Base-by-base conservation (phyloP, 805 yeast species). In the Schwanniomyces occidentalis region DNA sequence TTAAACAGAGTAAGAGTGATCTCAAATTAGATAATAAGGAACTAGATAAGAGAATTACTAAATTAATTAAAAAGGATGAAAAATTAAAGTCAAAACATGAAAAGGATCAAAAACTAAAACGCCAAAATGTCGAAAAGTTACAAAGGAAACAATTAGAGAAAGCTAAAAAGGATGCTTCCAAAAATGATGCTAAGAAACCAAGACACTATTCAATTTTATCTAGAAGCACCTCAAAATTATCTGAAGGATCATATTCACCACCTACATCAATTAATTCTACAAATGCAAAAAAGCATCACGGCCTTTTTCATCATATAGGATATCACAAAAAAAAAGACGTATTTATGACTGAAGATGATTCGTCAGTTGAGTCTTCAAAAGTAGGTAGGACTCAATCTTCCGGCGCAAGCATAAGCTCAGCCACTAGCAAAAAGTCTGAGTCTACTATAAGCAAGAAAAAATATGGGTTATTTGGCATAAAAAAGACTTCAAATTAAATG, bases 41-140 rank as follows among this genome's bases (percentile, higher is more conserved):
- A 24, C 31, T 62, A 8, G 69, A 64, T 41, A 57, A 50, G 41
- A 44, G 58, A 21, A 57, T 63, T 15, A 50, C 61, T n/a, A 61
- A 57, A 30, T 30, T 55, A 37, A 52, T 61, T 23, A 61, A 55
- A 37, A 49, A 52, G 21, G 69, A 63, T 16, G 68, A 58, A 33
- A 57, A 55, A 18, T 40, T 36, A 24, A 38, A 30, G 32, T 27
- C 37, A 24, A 46, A 42, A 24, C 34, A 33, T 23, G 46, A 26
- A 33, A 38, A 26, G 27, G 35, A 33, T n/a, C 39, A 38, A 31
- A 37, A 17, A 21, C 33, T 18, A 32, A 35, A 22, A 28, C 26
- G 27, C 16, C 15, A 14, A 16, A 13, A 19, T 28, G 23, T 17
- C 13, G 31, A 35, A 18, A 27, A 16, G 16, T 19, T 16, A 10